phyloP scores from a whole-genome alignment of 768 basidiomycete species.

The Suillus weaverae region DNA sequence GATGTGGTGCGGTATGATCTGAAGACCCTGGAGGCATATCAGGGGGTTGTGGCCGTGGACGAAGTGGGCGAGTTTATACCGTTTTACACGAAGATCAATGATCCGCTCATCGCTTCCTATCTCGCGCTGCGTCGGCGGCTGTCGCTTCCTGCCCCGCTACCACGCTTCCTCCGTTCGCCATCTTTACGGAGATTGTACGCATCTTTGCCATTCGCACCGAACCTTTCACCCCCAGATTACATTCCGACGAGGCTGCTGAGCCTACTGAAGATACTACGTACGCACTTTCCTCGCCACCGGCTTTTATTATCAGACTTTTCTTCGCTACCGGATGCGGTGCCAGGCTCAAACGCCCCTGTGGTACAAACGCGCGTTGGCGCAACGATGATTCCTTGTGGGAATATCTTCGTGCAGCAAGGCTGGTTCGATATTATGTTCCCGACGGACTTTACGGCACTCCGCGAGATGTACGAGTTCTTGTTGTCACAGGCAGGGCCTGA shows the following conservation, averaged over 20 bases:
- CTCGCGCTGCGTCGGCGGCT: slow-evolving; percentile 65
- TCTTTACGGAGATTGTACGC: slow-evolving; percentile 63
- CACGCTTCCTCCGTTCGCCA: slow-evolving; percentile 53
- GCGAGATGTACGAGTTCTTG: slow-evolving; percentile 88
- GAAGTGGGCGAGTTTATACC: slow-evolving; percentile 79
- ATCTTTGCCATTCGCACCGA: slow-evolving; percentile 84
- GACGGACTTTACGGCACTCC: slow-evolving; percentile 79
- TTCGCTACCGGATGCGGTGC: slow-evolving; percentile 80
- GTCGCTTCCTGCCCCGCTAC: slow-evolving; percentile 57
- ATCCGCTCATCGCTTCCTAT: slow-evolving; percentile 81
- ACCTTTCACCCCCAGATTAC: slow-evolving; percentile 85
- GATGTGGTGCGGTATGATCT: slow-evolving; percentile 92
- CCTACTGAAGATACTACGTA: slow-evolving; percentile 79
- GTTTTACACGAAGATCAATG: slow-evolving; percentile 80
- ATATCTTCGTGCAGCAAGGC: slow-evolving; percentile 89
- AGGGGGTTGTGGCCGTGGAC: slow-evolving; percentile 80
- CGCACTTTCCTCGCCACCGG: slow-evolving; percentile 89
- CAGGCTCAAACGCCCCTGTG: slow-evolving; percentile 72
- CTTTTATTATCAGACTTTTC: slow-evolving; percentile 93
- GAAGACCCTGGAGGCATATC: slow-evolving; percentile 75
- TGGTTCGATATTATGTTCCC: slow-evolving; percentile 99
- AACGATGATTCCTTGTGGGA: slow-evolving; percentile 84
- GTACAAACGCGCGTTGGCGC: slow-evolving; percentile 92
- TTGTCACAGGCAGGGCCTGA: slow-evolving; percentile 52
- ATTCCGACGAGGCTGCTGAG: slow-evolving; percentile 88